Evolutionary conservation across 148 eudicot species (phyloP), one percentile per base, ranked within the genome.

Genomic region (Nepenthes mirabilis): DNA sequence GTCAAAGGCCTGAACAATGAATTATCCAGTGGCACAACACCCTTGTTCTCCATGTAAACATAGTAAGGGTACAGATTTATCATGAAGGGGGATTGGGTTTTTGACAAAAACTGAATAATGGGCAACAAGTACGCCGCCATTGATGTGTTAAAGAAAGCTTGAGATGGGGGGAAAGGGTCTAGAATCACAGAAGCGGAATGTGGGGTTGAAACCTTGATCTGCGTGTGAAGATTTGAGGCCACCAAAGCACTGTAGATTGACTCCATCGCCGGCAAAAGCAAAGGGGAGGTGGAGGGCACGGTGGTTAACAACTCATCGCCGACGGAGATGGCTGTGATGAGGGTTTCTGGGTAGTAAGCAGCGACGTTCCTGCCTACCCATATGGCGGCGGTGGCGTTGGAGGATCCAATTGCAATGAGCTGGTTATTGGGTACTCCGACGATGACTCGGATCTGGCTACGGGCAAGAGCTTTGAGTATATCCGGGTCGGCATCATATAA

Each of bases 151-250:
- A 91, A 91, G 66, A 77, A 88, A 3, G 98, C 96, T 51, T 88
- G 96, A 23, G 98, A 91, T 45, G 98, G 98, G 11, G 98, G 98
- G 37, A 91, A 91, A 9, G 96, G 87, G 71, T 91, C 96, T 9
- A 86, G 71, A 56, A 88, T 76, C 0, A 91, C 51, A 1, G 93
- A 81, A 33, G 96, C 88, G 0, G 97, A 80, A 52, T 79, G 80
- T 4, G 98, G 98, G 55, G 96, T 82, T 33, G 98, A 91, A 50
- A 91, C 75, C 58, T 88, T 83, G 56, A 91, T 75, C 11, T 65
- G 53, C 34, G 63, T 68, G 43, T 83, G 81, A 62, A 91, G 74
- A 72, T 88, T 81, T 54, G 88, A 73, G 14, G 95, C 87, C 37
- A 88, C 86, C 14, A 91, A 75, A 34, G 96, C 93, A 61, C 67